Evolutionary conservation across 495 filamentous ascomycete species (phyloP).

Genomic region (Penicillium odoratum): DNA sequence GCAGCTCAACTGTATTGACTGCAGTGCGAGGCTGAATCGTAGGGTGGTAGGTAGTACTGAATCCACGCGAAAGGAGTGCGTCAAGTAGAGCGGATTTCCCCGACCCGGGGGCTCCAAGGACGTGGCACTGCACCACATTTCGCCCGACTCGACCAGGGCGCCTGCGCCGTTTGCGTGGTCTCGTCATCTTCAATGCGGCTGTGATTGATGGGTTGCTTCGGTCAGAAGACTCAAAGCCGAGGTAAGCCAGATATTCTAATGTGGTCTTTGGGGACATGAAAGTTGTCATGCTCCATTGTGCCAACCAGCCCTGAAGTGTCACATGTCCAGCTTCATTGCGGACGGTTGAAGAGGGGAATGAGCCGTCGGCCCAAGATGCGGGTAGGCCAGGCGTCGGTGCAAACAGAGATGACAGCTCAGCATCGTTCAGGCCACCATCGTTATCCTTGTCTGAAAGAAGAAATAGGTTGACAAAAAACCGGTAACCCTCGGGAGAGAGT

Average conservation of each 20-base stretch:
- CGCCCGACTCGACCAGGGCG: constrained; percentile 83
- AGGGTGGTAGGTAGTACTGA: constrained; percentile 82
- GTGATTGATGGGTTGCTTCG: constrained; percentile 66
- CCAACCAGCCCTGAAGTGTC: constrained; percentile 95
- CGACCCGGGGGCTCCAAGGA: constrained; percentile 78
- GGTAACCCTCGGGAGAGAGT: constrained; percentile 89
- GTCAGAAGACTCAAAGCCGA: constrained; percentile 78
- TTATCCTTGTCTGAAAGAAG: constrained; percentile 95
- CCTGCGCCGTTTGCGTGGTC: constrained; percentile 78
- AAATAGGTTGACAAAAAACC: constrained; percentile 97
- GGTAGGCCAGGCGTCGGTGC: constrained; percentile 91
- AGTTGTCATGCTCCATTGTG: constrained; percentile 99
- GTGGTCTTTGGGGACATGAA: constrained; percentile 95
- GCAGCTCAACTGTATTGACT: constrained; percentile 94
- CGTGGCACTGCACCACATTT: constrained; percentile 94
- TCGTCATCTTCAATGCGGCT: constrained; percentile 86
- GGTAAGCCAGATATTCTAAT: constrained; percentile 89
- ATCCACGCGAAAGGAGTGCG: constrained; percentile 85
- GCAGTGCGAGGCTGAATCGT: constrained; percentile 92
- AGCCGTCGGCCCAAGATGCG: constrained; percentile 81
- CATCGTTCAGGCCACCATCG: constrained; percentile 86
- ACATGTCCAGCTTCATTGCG: constrained; percentile 94
- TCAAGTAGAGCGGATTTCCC: constrained; percentile 90
- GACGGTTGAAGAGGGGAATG: constrained; percentile 91
- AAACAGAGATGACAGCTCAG: constrained; percentile 82